Evolutionary conservation across 108 stramenopile species (phyloP), one percentile per base, ranked within the genome.

Genomic region (Seminavis robusta): DNA sequence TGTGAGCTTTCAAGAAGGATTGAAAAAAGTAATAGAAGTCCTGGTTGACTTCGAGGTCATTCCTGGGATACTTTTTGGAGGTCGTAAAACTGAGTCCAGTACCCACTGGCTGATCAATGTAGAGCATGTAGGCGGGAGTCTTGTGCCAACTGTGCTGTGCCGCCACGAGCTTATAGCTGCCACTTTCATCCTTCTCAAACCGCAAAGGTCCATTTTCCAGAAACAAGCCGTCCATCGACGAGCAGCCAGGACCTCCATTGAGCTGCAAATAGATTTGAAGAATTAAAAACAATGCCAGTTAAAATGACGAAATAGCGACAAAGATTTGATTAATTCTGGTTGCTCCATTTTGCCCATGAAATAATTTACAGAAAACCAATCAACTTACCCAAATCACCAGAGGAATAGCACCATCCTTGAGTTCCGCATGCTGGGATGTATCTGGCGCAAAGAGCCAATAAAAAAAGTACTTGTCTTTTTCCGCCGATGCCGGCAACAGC

Each of bases 151-250:
- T 76, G 52, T 84, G 57, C 8, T 67, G 57, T 65, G 90, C 84
- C 21, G 72, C 46, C 26, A 74, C 69, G 29, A 95, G 76, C 17
- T 36, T 66, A 77, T 83, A 68, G 17, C 54, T 36, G 23, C 20
- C 26, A 7, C 50, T 68, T 11, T 65, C 64, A 25, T 64, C 26
- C 13, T 62, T 61, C 33, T 56, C 31, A 20, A 92, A 61, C 17
- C 90, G 82, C 48, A 97, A 89, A 0, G 97, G 97, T 4, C 97
- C 97, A 67, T 96, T 92, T 60, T 98, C 97, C n/a, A 96, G 56
- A 74, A 87, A 98, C 38, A 98, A 62, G 24, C 97, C 97, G 61
- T 98, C 95, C 95, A 95, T 97, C 40, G 82, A 85, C 36, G 79
- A 82, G 52, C 97, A 98, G 19, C 94, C 97, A 28, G 93, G 92